These are phyloP conservation scores for Gryganskiella cystojenkinii DNA, from an alignment of 192 early-diverging fungal species.

Conservation along the genomic window DNA sequence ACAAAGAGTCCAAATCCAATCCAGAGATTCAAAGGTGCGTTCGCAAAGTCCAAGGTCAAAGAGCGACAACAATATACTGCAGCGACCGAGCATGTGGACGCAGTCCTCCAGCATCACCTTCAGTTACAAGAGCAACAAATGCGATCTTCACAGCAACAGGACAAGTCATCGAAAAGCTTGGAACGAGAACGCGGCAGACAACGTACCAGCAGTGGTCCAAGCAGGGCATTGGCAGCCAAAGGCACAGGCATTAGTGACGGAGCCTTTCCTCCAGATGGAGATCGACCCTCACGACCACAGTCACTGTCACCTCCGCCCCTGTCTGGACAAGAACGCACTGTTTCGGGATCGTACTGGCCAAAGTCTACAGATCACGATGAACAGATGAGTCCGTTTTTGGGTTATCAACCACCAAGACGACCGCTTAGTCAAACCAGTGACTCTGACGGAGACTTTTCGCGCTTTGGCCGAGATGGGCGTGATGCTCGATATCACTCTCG, in stretches of 20 bases:
- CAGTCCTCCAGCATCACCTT: conserved; percentile 20
- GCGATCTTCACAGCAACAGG: neutral
- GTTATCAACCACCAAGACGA: conserved; percentile 27
- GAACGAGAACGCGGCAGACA: too few species aligned
- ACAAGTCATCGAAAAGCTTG: neutral
- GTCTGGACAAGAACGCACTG: conserved; percentile 13
- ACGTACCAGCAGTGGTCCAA: too few species aligned
- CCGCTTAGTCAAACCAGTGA: conserved; percentile 20
- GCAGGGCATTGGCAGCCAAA: neutral
- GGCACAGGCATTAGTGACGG: neutral
- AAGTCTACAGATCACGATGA: conserved; percentile 5
- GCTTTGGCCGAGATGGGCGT: conserved; percentile 1
- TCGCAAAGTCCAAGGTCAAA: conserved; percentile 20
- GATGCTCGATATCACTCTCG: neutral
- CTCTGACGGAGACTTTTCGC: conserved; percentile 7
- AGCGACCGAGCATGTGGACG: conserved; percentile 12
- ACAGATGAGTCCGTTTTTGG: conserved; percentile 26
- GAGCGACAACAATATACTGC: neutral
- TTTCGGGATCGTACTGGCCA: conserved; percentile 16
- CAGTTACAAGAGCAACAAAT: conserved; percentile 6
- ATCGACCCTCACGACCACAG: conserved; percentile 12
- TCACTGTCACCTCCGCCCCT: conserved; percentile 35
- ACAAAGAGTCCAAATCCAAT: neutral
- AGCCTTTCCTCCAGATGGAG: neutral
- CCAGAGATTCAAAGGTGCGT: conserved; percentile 23